Evolutionary conservation across 23 red algal genomes (phyloP).

Genomic region (Pyropia haitanensis): DNA sequence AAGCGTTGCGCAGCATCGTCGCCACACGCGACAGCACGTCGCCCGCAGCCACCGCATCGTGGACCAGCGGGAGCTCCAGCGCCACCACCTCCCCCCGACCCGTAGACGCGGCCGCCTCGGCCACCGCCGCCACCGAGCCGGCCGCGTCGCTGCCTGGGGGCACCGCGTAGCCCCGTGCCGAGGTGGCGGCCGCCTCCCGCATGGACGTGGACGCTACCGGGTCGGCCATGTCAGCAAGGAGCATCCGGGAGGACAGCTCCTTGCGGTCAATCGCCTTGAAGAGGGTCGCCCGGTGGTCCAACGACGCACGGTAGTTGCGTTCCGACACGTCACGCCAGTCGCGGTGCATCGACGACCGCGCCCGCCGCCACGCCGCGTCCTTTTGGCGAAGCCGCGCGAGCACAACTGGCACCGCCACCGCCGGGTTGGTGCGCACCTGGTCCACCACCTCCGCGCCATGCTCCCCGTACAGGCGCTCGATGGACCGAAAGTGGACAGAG

Average conservation of each 20-base stretch:
- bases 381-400: conserved; percentile 76
- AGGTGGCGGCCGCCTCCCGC: conserved; percentile 38
- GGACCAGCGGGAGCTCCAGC: conserved; percentile 28
- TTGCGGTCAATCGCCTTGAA: conserved; percentile 92
- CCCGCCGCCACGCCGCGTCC: conserved; percentile 79
- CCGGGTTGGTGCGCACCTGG: conserved; percentile 81
- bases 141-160: conserved; percentile 39
- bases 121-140: conserved; percentile 27
- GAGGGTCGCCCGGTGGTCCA: conserved; percentile 79
- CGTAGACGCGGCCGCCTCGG: conserved; percentile 2
- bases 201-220: conserved; percentile 20
- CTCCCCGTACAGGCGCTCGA: conserved; percentile 91
- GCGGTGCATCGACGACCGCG: conserved; percentile 80
- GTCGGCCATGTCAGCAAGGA: conserved; percentile 57
- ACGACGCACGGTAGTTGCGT: conserved; percentile 72
- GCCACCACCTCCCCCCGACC: conserved; percentile 3
- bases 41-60: conserved; percentile 20
- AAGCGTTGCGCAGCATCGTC: not conserved
- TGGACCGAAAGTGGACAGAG: conserved; percentile 73
- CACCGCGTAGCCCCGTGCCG: conserved; percentile 31
- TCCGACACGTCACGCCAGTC: conserved; percentile 93
- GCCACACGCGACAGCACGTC: not conserved
- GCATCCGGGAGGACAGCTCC: conserved; percentile 47
- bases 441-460: conserved; percentile 74
- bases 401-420: conserved; percentile 80